phyloP scores from a whole-genome alignment of 2,329 filamentous ascomycete genomes.

The Curvularia verruculosa region DNA sequence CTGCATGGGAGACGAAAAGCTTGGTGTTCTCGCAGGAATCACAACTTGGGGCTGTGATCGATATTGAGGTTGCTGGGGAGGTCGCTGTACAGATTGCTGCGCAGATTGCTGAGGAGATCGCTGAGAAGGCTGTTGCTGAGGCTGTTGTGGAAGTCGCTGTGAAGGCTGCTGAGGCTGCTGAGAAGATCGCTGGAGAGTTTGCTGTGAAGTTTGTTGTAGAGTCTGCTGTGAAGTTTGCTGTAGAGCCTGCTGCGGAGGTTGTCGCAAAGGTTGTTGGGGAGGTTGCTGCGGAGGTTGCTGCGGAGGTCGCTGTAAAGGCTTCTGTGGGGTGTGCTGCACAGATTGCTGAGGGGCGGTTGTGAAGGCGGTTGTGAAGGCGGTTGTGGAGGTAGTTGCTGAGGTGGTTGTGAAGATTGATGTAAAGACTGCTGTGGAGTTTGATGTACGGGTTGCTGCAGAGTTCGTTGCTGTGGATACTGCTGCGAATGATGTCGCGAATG shows the following conservation, averaged over 20 bases:
- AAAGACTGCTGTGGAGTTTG: slow-evolving; percentile 18
- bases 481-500: background rate
- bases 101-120: slow-evolving; percentile 27
- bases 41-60: slow-evolving; percentile 39
- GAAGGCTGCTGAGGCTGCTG: slow-evolving; percentile 15
- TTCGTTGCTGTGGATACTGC: slow-evolving; percentile 23
- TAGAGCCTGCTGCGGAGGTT: slow-evolving; percentile 8
- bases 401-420: slow-evolving; percentile 30
- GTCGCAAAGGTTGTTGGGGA: slow-evolving; percentile 16
- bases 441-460: slow-evolving; percentile 21
- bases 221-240: slow-evolving; percentile 29
- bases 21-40: slow-evolving; percentile 32
- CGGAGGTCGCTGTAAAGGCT: background rate
- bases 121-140: slow-evolving; percentile 7
- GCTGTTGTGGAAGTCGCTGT: background rate
- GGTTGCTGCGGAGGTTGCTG: slow-evolving; percentile 31
- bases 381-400: slow-evolving; percentile 15
- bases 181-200: slow-evolving; percentile 27
- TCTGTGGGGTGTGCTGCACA: background rate
- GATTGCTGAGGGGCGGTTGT: too few relatives aligned
- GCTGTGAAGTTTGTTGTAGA: slow-evolving; percentile 17
- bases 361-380: slow-evolving; percentile 13
- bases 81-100: slow-evolving; percentile 18
- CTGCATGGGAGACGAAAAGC: slow-evolving; percentile 31
- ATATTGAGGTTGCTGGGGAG: slow-evolving; percentile 17